These are phyloP conservation scores for Septoria petroselini DNA, from an alignment of 2,329 filamentous ascomycete genomes.

Conservation along the genomic window DNA sequence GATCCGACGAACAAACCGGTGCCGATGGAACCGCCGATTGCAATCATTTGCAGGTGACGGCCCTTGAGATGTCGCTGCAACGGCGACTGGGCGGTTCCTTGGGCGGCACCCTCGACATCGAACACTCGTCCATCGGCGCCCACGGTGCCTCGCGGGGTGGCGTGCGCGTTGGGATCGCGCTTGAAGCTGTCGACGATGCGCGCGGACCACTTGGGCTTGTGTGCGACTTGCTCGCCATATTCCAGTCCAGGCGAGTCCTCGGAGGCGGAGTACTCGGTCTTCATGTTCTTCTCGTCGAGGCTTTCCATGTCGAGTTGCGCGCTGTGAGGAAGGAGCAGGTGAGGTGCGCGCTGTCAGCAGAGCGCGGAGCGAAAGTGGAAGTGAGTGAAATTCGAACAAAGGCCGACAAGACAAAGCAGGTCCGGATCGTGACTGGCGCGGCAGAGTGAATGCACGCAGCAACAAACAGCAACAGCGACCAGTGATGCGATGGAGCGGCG, in stretches of 20 bases:
- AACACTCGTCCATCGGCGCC: constrained; percentile 56
- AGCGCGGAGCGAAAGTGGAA: too few relatives aligned
- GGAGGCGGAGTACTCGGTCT: constrained; percentile 20
- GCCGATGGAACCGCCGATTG: constrained; percentile 54
- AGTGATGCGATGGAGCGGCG: not conserved
- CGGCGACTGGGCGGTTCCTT: constrained; percentile 67
- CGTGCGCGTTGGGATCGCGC: constrained; percentile 57
- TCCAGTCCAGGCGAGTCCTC: constrained; percentile 21
- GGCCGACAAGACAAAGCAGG: constrained; percentile 2
- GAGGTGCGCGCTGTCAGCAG: too few relatives aligned
- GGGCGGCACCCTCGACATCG: constrained; percentile 61
- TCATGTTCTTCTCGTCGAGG: constrained; percentile 22
- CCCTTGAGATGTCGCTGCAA: constrained; percentile 73
- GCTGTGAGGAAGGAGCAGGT: not conserved
- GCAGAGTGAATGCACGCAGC: not conserved
- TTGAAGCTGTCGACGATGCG: constrained; percentile 61
- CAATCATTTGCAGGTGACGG: constrained; percentile 94
- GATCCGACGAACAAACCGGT: constrained; percentile 39
- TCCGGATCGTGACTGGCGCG: not conserved
- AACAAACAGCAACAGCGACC: constrained; percentile 1
- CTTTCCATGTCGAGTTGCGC: constrained; percentile 18
- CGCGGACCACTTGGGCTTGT: constrained; percentile 26
- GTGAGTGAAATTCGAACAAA: not conserved
- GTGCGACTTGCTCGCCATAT: constrained; percentile 28
- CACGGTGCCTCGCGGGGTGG: constrained; percentile 46